phyloP scores from a whole-genome alignment of 306 rosid genomes.

The Calophaca sinica region DNA sequence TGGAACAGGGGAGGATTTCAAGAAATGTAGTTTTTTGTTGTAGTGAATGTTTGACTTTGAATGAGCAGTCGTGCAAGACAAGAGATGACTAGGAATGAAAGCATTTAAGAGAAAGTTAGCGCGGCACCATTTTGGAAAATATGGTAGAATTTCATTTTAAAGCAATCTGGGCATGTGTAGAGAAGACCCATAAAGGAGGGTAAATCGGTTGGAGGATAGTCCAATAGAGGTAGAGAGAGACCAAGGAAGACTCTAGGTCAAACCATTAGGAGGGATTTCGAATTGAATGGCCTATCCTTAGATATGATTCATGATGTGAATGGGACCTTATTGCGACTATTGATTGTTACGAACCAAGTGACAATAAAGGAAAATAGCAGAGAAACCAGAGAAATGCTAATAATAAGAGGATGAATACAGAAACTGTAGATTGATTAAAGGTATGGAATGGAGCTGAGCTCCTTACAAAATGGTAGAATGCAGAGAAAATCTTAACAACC shows the following conservation, averaged over 20 bases:
- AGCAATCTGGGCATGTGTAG: background rate
- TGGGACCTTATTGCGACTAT: background rate
- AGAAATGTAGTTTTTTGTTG: constrained; percentile 35
- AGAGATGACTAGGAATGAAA: background rate
- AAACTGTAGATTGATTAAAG: no score
- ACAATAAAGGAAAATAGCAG: no score
- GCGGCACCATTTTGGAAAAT: background rate
- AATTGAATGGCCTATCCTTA: background rate
- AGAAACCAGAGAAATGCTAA: no score
- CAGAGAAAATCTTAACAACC: no score
- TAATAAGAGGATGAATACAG: no score
- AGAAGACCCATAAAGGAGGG: background rate
- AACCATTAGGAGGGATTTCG: background rate
- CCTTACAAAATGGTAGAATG: no score
- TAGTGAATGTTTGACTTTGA: constrained; percentile 26
- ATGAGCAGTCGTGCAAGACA: background rate
- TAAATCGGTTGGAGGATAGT: background rate
- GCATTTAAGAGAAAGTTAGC: background rate
- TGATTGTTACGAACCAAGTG: no score
- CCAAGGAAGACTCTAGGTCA: background rate
- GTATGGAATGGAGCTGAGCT: no score
- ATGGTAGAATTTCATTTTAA: background rate
- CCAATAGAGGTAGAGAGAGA: constrained; percentile 14
- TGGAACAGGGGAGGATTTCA: background rate
- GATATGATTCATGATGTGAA: background rate